A percentile compares a stretch with the other conserved stretches of the same genome.
Conservation (phyloP, 768 basidiomycete species). For the Tulasnella sp. region DNA sequence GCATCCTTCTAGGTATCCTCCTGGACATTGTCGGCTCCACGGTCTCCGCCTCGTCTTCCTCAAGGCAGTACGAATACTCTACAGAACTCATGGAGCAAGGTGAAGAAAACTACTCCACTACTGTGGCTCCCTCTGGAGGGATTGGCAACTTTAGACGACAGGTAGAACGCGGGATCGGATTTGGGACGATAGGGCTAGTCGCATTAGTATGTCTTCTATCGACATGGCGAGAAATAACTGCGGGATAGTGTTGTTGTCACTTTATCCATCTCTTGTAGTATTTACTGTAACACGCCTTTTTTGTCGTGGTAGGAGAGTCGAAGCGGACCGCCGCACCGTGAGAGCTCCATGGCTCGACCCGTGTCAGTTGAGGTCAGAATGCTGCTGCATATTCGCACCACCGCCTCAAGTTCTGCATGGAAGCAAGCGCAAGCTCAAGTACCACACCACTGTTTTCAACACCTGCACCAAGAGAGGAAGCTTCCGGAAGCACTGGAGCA, state of each 20-base stretch:
- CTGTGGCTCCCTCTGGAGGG: neutral
- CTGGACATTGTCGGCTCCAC: constrained; percentile 23
- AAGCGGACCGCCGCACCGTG: neutral
- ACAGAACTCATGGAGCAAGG: constrained; percentile 8
- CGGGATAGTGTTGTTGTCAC: neutral
- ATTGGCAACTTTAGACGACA: neutral
- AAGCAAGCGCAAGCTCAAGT: constrained; percentile 9
- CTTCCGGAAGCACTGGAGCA: neutral
- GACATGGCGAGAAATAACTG: neutral
- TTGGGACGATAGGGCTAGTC: neutral
- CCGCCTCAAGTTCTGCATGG: neutral
- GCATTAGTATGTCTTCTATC: neutral
- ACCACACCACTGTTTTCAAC: neutral
- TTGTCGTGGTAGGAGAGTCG: neutral
- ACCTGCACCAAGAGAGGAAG: neutral
- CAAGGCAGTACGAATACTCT: neutral
- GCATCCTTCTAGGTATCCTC: constrained; percentile 42
- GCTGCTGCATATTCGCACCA: constrained; percentile 2
- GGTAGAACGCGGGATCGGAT: neutral
- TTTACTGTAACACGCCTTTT: constrained; percentile 3
- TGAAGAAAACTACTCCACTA: neutral
- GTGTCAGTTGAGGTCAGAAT: constrained; percentile 1
- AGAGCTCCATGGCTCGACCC: neutral
- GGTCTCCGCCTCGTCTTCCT: neutral
- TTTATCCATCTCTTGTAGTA: neutral